These are phyloP conservation scores for Aulographum hederae DNA, from an alignment of 2,329 filamentous ascomycete species.

Conservation along the genomic window DNA sequence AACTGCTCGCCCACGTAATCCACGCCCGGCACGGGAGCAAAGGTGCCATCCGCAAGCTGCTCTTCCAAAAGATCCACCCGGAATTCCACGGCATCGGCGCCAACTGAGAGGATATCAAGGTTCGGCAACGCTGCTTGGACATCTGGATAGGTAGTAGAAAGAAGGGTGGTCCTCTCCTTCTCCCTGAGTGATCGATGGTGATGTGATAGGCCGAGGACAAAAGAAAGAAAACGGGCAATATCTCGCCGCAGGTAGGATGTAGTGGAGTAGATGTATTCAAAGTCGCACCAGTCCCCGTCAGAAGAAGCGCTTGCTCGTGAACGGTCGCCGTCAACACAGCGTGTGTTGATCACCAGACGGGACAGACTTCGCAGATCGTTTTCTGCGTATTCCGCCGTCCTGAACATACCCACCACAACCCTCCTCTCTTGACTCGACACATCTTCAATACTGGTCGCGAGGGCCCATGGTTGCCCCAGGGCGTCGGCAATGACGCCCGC, in stretches of 20 bases:
- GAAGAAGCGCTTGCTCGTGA: slow-evolving; percentile 16
- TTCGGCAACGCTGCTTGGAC: slow-evolving; percentile 69
- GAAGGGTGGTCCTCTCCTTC: slow-evolving; percentile 65
- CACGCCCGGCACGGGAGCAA: slow-evolving; percentile 52
- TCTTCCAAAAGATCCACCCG: slow-evolving; percentile 69
- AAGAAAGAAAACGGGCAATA: slow-evolving; percentile 59
- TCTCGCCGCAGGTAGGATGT: slow-evolving; percentile 56
- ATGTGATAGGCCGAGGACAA: slow-evolving; percentile 61
- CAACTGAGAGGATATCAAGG: slow-evolving; percentile 72
- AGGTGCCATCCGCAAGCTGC: slow-evolving; percentile 41
- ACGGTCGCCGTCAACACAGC: slow-evolving; percentile 4
- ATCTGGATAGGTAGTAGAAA: slow-evolving; percentile 78
- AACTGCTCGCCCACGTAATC: slow-evolving; percentile 76
- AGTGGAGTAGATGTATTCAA: slow-evolving; percentile 70
- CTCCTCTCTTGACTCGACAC: neutral
- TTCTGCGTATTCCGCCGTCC: neutral
- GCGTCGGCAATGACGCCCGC: slow-evolving; percentile 4
- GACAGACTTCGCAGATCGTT: too few species aligned
- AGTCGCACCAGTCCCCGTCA: slow-evolving; percentile 40
- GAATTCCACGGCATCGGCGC: slow-evolving; percentile 70
- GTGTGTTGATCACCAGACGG: slow-evolving; percentile 4
- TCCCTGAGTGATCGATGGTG: slow-evolving; percentile 61
- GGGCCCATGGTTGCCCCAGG: slow-evolving; percentile 5
- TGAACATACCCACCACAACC: slow-evolving; percentile 2
- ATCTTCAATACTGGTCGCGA: neutral